A percentile compares a stretch with the other conserved stretches of the same genome.
These are phyloP conservation scores for Aspergillus sp. DNA, from an alignment of 2,329 filamentous ascomycete species.

Conservation along the genomic window DNA sequence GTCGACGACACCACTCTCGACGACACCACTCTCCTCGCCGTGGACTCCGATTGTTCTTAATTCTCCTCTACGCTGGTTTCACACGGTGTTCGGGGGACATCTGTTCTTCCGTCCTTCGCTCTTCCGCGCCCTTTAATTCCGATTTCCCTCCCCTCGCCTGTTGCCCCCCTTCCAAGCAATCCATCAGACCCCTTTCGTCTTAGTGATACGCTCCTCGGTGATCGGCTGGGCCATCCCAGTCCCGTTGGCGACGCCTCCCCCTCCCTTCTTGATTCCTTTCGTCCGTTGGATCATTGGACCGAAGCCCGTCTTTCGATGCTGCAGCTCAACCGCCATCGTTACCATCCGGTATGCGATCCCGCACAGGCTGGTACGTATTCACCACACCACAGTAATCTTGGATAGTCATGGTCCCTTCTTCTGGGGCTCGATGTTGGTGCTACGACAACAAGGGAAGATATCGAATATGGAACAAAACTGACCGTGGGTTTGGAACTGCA, in stretches of 20 bases:
- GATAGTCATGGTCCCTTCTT: too few species aligned
- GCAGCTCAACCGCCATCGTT: constrained; percentile 22
- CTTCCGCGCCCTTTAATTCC: background rate
- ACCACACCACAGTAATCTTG: background rate
- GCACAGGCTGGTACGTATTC: constrained; percentile 42
- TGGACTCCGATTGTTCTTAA: background rate
- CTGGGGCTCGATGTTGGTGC: too few species aligned
- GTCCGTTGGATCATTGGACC: constrained; percentile 6
- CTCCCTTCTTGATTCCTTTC: background rate
- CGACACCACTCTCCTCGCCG: background rate
- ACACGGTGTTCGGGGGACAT: background rate
- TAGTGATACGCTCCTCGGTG: background rate
- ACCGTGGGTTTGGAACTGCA: background rate
- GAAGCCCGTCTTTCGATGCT: constrained; percentile 21
- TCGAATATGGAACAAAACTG: background rate
- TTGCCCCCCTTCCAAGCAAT: background rate
- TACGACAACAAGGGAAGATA: background rate
- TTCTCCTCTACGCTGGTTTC: background rate
- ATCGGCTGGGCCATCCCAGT: background rate
- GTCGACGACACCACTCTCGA: background rate
- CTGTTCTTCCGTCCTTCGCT: background rate
- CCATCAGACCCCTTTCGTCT: background rate
- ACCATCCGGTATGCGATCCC: constrained; percentile 41
- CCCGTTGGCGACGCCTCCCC: background rate
- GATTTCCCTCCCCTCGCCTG: background rate